Evolutionary conservation across 306 rosid genomes (phyloP).

Genomic region (Quercus aquifolioides): DNA sequence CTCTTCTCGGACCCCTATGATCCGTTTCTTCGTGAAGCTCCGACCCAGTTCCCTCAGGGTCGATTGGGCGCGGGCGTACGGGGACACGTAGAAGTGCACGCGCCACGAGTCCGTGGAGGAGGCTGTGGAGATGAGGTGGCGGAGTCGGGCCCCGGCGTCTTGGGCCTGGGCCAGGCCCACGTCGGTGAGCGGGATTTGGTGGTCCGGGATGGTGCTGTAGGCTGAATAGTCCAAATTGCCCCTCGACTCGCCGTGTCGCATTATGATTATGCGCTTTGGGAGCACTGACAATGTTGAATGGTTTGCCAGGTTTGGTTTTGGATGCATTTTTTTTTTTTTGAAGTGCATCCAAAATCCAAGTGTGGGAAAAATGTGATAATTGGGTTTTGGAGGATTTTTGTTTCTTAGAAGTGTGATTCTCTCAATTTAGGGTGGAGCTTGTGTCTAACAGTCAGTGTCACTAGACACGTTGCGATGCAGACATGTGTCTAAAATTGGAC

Average conservation of each 20-base stretch:
- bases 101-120: constrained; percentile 58
- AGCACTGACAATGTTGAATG: constrained; percentile 10
- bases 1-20: constrained; percentile 85
- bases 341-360: no score
- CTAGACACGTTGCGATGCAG: no score
- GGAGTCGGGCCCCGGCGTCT: constrained; percentile 48
- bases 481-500: no score
- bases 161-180: constrained; percentile 60
- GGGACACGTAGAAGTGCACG: constrained; percentile 80
- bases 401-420: no score
- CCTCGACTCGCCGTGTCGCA: constrained; percentile 86
- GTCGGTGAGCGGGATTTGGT: constrained; percentile 51
- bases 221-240: constrained; percentile 69
- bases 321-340: no score
- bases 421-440: no score
- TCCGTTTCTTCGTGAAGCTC: constrained; percentile 60
- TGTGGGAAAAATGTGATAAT: no score
- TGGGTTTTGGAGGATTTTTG: no score
- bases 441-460: no score
- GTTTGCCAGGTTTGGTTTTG: no score
- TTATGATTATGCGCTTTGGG: constrained; percentile 75
- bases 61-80: constrained; percentile 76
- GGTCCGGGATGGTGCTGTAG: constrained; percentile 67
- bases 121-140: constrained; percentile 25
- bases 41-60: constrained; percentile 80